Percentiles rank a stretch among this genome's conserved stretches.
Conservation (phyloP, 2,329 filamentous ascomycete species). For the Apiospora koreana region DNA sequence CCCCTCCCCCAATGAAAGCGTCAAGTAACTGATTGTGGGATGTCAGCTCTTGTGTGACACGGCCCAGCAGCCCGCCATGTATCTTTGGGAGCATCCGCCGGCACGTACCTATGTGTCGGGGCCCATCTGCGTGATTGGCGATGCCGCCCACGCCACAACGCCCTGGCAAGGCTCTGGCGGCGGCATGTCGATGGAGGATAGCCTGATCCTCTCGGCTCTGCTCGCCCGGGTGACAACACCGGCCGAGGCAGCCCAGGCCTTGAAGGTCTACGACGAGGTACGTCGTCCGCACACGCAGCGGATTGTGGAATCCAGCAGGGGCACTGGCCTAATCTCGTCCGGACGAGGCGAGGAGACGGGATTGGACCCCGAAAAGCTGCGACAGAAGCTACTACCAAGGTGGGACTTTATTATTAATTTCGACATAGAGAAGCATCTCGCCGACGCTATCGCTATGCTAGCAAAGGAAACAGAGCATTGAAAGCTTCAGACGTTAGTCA, state of each 20-base stretch:
- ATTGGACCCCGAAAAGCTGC: neutral
- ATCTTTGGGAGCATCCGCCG: neutral
- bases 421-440: neutral
- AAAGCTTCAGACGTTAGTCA: no score
- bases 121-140: conserved; percentile 7
- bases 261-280: neutral
- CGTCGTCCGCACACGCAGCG: neutral
- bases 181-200: conserved; percentile 14
- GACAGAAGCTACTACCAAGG: neutral
- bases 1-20: neutral
- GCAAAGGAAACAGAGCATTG: no score
- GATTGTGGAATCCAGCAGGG: neutral
- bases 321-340: neutral
- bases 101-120: conserved; percentile 3
- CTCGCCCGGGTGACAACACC: neutral
- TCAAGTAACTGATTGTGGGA: neutral
- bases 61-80: neutral
- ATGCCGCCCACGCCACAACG: conserved; percentile 14
- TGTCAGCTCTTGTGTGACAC: neutral
- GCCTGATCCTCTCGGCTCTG: neutral
- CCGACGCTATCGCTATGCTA: no score
- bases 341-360: conserved; percentile 3
- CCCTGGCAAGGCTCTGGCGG: conserved; percentile 12
- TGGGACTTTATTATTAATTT: conserved; percentile 12
- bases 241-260: neutral